Percentiles rank a stretch among this genome's conserved stretches.
Conservation (phyloP, 2,329 filamentous ascomycete species). For the Fusarium verticillioides region DNA sequence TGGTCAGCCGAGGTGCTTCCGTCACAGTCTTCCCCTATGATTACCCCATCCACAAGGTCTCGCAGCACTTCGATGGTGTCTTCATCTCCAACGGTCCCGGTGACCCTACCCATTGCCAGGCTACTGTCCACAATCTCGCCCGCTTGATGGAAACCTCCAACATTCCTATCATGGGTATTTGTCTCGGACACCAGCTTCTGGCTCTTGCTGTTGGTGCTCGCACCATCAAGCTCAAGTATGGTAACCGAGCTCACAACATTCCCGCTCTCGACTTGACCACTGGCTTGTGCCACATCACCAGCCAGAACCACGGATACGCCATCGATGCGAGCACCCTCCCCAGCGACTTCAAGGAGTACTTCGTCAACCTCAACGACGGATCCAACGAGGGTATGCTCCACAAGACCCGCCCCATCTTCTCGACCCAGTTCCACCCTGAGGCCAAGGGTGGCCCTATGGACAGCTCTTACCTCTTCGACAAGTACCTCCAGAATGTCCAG, state of each 20-base stretch:
- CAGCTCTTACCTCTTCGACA: constrained; percentile 95
- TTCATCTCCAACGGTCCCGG: constrained; percentile 99
- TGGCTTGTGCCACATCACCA: constrained; percentile 97
- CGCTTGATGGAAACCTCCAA: constrained; percentile 92
- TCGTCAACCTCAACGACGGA: constrained; percentile 97
- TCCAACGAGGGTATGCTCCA: constrained; percentile 98
- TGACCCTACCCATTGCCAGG: constrained; percentile 95
- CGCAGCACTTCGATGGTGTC: constrained; percentile 96
- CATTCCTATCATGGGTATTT: constrained; percentile 97
- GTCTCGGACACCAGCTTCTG: constrained; percentile 94
- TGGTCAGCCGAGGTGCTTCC: constrained; percentile 90
- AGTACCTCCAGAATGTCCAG: constrained; percentile 89
- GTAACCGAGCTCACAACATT: constrained; percentile 99
- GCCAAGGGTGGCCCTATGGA: constrained; percentile 97
- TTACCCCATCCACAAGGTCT: constrained; percentile 98
- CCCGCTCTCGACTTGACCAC: constrained; percentile 94
- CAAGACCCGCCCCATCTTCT: constrained; percentile 95
- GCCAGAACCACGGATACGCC: constrained; percentile 98
- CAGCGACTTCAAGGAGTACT: constrained; percentile 95
- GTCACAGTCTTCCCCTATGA: constrained; percentile 96
- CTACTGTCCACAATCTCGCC: constrained; percentile 91
- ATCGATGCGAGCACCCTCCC: constrained; percentile 87
- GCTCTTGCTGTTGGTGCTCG: constrained; percentile 87
- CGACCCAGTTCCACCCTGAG: constrained; percentile 98
- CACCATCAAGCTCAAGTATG: constrained; percentile 98